These are phyloP conservation scores for Pestalotiopsis sp. DNA, from an alignment of 2,329 filamentous ascomycete species.

Conservation along the genomic window DNA sequence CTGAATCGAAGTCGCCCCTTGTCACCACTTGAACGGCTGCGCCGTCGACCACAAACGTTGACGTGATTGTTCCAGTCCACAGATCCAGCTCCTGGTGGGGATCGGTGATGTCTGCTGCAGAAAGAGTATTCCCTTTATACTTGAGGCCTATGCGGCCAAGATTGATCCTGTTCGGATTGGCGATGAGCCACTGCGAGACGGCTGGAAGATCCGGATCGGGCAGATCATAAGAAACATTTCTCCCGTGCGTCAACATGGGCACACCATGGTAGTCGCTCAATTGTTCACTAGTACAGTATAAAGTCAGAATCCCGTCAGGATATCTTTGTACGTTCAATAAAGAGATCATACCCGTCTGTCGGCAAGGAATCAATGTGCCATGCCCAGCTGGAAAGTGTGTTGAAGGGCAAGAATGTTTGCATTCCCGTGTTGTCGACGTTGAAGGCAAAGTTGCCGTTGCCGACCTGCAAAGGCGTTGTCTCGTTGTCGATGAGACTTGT, in stretches of 20 bases:
- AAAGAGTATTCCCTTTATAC: slow-evolving; percentile 32
- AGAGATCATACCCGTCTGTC: slow-evolving; percentile 25
- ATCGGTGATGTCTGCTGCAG: slow-evolving; percentile 26
- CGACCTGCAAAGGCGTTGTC: slow-evolving; percentile 28
- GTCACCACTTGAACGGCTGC: slow-evolving; percentile 34
- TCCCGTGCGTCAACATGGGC: slow-evolving; percentile 32
- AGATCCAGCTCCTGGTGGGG: slow-evolving; percentile 36
- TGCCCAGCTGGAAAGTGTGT: slow-evolving; percentile 29
- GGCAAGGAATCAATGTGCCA: slow-evolving; percentile 37
- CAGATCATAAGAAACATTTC: slow-evolving; percentile 38
- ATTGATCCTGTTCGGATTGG: slow-evolving; percentile 46
- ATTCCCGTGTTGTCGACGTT: slow-evolving; percentile 31
- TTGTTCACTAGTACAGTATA: slow-evolving; percentile 20
- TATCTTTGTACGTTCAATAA: background rate
- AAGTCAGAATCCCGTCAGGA: background rate
- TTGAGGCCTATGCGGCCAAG: slow-evolving; percentile 41
- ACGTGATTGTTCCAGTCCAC: slow-evolving; percentile 39
- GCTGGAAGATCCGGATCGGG: slow-evolving; percentile 35
- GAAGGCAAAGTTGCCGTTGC: slow-evolving; percentile 30
- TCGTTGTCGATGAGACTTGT: slow-evolving; percentile 24
- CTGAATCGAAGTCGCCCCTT: slow-evolving; percentile 37
- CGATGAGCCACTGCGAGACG: slow-evolving; percentile 52
- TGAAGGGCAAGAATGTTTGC: slow-evolving; percentile 28
- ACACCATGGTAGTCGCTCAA: slow-evolving; percentile 34
- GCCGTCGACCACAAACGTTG: slow-evolving; percentile 33